These are phyloP conservation scores for Fusarium luffae DNA, from an alignment of 2,329 filamentous ascomycete genomes.

Conservation along the genomic window DNA sequence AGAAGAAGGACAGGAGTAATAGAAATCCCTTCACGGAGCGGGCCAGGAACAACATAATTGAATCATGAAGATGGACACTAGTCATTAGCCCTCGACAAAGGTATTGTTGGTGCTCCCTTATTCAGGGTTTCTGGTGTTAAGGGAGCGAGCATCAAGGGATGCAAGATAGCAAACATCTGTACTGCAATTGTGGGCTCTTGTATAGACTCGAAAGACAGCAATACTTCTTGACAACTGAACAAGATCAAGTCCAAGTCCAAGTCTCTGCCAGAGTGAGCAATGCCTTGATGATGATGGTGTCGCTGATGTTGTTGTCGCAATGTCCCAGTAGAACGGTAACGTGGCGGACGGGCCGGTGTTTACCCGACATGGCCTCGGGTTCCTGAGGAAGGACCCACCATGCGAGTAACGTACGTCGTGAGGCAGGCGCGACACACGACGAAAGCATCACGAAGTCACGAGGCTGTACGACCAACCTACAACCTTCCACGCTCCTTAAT, in stretches of 20 bases:
- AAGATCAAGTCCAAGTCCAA: background rate
- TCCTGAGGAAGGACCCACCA: conserved; percentile 36
- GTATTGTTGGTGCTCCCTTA: conserved; percentile 24
- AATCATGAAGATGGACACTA: conserved; percentile 7
- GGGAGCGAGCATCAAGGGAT: conserved; percentile 15
- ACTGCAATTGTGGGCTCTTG: background rate
- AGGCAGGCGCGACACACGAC: conserved; percentile 40
- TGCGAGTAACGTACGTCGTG: conserved; percentile 44
- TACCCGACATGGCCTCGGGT: conserved; percentile 39
- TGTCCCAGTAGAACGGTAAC: conserved; percentile 36
- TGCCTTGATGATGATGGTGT: background rate
- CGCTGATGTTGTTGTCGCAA: conserved; percentile 1
- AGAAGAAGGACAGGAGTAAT: background rate
- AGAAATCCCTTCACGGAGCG: conserved; percentile 15
- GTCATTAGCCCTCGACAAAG: background rate
- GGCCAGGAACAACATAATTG: conserved; percentile 1
- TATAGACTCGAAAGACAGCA: background rate
- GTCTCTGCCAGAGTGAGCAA: background rate
- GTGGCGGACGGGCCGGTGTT: conserved; percentile 38
- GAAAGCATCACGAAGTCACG: conserved; percentile 36
- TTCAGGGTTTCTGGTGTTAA: conserved; percentile 17
- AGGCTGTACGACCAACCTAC: conserved; percentile 27
- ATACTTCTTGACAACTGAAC: background rate
- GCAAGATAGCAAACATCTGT: background rate
- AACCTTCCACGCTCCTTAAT: conserved; percentile 36